Evolutionary conservation across 1,284 basidiomycete genomes (phyloP), one percentile per base, ranked within the genome.

Genomic region (Trametes hirsuta): DNA sequence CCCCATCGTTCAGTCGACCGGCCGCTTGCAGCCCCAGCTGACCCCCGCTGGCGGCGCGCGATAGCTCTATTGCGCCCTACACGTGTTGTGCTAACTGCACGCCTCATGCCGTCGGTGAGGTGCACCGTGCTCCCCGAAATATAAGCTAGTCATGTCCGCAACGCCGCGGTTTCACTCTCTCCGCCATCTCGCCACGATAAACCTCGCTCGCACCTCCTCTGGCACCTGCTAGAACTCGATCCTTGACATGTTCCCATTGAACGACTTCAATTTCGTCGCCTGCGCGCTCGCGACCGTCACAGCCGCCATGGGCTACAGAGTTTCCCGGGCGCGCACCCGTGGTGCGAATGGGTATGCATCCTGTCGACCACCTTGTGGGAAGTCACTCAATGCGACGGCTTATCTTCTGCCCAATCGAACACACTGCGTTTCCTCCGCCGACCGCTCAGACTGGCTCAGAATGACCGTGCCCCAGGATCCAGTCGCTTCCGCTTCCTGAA

Each of bases 271-370:
- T 55, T 37, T 71, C 55, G 68, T 71, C 10, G 68, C 66, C 53
- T 69, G 70, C 59, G 71, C 72, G 21, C 58, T 72, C 34, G 72
- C 72, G 15, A 73, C 71, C 22, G 53, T 72, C 50, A 71, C 72
- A 22, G 70, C 71, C 21, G 71, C 71, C 22, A 68, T 71, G 25
- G 72, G 71, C 34, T 72, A 72, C 59, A 63, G 65, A 47, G 64
- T 69, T 53, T 64, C 71, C 36, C 64, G 65, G 49, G 61, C 59
- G 22, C 62, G 64, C 41, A 59, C 59, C 45, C 62, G 59, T 35
- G 54, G 42, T 47, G 49, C 55, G 12, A 58, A 48, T 44, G 69
- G 68, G 63, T 68, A 51, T 58, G 69, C 55, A 49, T 21, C 21
- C n/a, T 15, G 25, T 49, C 46, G 30, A 35, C 24, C 30, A n/a